Evolutionary conservation across 192 early-diverging fungal genomes (phyloP).

Genomic region (Linderina pennispora): DNA sequence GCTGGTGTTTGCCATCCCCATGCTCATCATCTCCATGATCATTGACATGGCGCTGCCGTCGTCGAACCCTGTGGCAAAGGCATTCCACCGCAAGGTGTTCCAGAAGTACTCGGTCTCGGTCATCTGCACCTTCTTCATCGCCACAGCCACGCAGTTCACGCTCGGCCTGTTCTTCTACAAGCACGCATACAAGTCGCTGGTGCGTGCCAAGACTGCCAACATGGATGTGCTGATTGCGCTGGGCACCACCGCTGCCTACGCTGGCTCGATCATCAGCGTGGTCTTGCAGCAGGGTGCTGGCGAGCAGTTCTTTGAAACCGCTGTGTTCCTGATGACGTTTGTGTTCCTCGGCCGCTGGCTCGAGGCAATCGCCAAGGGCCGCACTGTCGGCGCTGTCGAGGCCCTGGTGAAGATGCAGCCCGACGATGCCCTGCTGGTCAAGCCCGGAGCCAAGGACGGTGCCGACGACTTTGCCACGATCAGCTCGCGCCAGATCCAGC

Average conservation of each 20-base stretch:
- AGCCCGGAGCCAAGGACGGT: slow-evolving; percentile 1
- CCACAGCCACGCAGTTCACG: slow-evolving; percentile 85
- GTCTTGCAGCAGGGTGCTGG: slow-evolving; percentile 44
- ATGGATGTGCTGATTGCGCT: slow-evolving; percentile 94
- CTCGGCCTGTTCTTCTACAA: slow-evolving; percentile 77
- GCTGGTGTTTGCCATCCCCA: slow-evolving; percentile 71
- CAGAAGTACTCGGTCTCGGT: slow-evolving; percentile 31
- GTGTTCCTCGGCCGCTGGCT: slow-evolving; percentile 87
- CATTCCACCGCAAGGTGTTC: slow-evolving; percentile 37
- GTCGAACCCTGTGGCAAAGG: slow-evolving; percentile 22
- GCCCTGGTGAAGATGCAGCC: slow-evolving; percentile 59
- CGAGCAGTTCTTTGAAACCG: slow-evolving; percentile 92
- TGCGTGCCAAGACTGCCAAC: slow-evolving; percentile 70
- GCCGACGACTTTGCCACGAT: slow-evolving; percentile 18
- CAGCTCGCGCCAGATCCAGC: slow-evolving; percentile 32
- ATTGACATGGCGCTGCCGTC: slow-evolving; percentile 48
- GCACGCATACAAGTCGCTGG: slow-evolving; percentile 71
- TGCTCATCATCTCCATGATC: slow-evolving; percentile 55
- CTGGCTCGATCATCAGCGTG: slow-evolving; percentile 69
- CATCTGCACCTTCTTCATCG: slow-evolving; percentile 61
- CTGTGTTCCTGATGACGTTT: slow-evolving; percentile 86
- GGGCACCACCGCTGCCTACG: slow-evolving; percentile 80
- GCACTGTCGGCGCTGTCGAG: slow-evolving; percentile 73
- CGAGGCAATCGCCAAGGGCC: slow-evolving; percentile 89
- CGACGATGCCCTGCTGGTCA: slow-evolving; percentile 32